A percentile compares a stretch with the other conserved stretches of the same genome.
Conservation (phyloP, 352 stramenopile genomes). For the Pythium aquatile region DNA sequence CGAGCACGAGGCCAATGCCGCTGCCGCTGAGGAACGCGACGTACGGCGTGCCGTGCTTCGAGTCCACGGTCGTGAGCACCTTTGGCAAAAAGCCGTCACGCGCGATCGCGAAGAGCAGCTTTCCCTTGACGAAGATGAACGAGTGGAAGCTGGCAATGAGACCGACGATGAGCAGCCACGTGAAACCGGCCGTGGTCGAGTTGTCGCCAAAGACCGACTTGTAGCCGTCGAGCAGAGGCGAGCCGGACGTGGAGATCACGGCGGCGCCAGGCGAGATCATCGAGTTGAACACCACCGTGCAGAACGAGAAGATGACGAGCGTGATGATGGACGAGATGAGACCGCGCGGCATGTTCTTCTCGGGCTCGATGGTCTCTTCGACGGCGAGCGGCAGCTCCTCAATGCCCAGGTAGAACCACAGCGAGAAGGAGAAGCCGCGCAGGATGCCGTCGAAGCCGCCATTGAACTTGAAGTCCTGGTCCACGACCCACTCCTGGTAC, state of each 20-base stretch:
- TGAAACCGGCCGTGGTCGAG: constrained; percentile 52
- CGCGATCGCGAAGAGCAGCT: constrained; percentile 59
- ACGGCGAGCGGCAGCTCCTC: constrained; percentile 70
- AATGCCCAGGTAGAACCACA: constrained; percentile 80
- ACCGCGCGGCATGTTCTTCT: constrained; percentile 64
- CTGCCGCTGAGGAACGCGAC: constrained; percentile 45
- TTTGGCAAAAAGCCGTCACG: constrained; percentile 56
- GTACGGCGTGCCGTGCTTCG: constrained; percentile 39
- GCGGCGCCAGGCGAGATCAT: constrained; percentile 48
- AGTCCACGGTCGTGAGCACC: constrained; percentile 52
- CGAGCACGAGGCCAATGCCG: constrained; percentile 38
- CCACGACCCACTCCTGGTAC: constrained; percentile 53
- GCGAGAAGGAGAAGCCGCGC: constrained; percentile 52
- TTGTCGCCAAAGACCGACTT: constrained; percentile 74
- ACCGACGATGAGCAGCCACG: constrained; percentile 60
- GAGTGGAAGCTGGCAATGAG: constrained; percentile 63
- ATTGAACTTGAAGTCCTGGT: constrained; percentile 53
- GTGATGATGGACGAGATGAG: constrained; percentile 56
- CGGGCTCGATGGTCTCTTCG: constrained; percentile 69
- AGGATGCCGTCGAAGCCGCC: constrained; percentile 40
- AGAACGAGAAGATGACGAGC: constrained; percentile 49
- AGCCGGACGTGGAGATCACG: constrained; percentile 35
- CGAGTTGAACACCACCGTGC: constrained; percentile 58
- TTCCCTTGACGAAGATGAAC: constrained; percentile 73
- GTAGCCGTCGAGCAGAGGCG: constrained; percentile 59